A percentile compares a stretch with the other conserved stretches of the same genome.
phyloP scores from a whole-genome alignment of 768 basidiomycete species.

The Pisolithus sp. region DNA sequence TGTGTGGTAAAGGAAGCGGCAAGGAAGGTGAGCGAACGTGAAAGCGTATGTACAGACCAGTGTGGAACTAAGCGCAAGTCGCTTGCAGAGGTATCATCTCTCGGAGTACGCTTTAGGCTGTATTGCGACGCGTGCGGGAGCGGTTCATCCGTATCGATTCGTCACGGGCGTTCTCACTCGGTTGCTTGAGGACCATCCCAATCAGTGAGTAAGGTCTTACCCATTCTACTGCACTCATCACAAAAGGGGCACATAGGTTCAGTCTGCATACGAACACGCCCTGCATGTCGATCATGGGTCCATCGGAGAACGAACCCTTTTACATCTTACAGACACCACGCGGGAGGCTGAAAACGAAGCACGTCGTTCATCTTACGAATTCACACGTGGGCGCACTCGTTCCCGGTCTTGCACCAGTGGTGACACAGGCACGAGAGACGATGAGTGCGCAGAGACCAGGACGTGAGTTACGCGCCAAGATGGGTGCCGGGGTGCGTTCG shows the following conservation, averaged over 20 bases:
- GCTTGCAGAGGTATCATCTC: slow-evolving; percentile 44
- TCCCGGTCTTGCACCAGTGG: slow-evolving; percentile 31
- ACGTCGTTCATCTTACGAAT: slow-evolving; percentile 52
- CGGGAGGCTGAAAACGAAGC: slow-evolving; percentile 33
- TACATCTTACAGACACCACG: slow-evolving; percentile 40
- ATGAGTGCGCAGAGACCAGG: slow-evolving; percentile 66
- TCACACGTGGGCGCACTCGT: slow-evolving; percentile 44
- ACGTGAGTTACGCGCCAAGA: slow-evolving; percentile 19
- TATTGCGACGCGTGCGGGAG: slow-evolving; percentile 49
- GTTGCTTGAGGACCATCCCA: slow-evolving; percentile 43
- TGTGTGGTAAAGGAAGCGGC: slow-evolving; percentile 29
- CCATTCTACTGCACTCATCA: too few relatives aligned
- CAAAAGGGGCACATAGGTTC: slow-evolving; percentile 17
- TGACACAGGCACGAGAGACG: slow-evolving; percentile 36
- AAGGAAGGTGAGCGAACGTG: slow-evolving; percentile 23
- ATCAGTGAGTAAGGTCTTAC: slow-evolving; percentile 19
- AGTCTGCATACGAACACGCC: slow-evolving; percentile 41
- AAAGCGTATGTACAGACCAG: not conserved
- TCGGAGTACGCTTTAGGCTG: slow-evolving; percentile 41
- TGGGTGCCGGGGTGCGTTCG: slow-evolving; percentile 39
- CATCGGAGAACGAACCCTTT: slow-evolving; percentile 12
- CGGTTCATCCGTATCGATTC: slow-evolving; percentile 65
- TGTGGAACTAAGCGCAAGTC: not conserved
- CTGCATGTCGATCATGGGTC: slow-evolving; percentile 30
- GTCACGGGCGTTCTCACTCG: slow-evolving; percentile 54